Evolutionary conservation across 371 early-diverging fungal species (phyloP).

Genomic region (Rhizopus microsporus): DNA sequence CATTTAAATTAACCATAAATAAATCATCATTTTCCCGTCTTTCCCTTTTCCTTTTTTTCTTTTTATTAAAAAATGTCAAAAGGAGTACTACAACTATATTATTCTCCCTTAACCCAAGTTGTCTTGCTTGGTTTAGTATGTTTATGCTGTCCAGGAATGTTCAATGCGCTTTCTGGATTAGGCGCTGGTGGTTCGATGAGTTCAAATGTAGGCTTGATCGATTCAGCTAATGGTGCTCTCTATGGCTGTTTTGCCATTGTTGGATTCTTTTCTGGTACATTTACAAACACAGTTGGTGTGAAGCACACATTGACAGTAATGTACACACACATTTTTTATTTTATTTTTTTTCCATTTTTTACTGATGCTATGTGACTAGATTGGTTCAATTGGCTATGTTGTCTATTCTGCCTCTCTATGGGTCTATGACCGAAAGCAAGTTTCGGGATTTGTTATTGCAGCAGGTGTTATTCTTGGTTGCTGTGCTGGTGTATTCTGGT

Average conservation of each 20-base stretch:
- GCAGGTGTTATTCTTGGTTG: conserved; percentile 70
- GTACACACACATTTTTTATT: background rate
- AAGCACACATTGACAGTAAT: conserved; percentile 47
- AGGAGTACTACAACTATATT: conserved; percentile 7
- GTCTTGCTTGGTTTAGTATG: conserved; percentile 73
- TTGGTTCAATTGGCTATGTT: conserved; percentile 55
- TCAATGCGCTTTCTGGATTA: conserved; percentile 50
- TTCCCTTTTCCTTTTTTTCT: background rate
- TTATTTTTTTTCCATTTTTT: conserved; percentile 1
- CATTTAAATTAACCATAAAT: no score
- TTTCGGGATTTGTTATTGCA: conserved; percentile 51
- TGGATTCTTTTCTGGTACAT: conserved; percentile 65
- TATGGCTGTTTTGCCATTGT: conserved; percentile 71
- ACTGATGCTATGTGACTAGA: conserved; percentile 16
- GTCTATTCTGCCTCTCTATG: conserved; percentile 60
- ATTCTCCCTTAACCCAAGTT: conserved; percentile 66
- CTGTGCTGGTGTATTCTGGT: conserved; percentile 62
- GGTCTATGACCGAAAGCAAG: conserved; percentile 48
- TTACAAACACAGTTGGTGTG: conserved; percentile 62
- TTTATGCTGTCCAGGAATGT: conserved; percentile 78
- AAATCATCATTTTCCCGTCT: background rate
- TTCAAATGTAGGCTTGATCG: conserved; percentile 59
- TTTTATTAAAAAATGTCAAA: background rate
- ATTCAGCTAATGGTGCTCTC: conserved; percentile 71
- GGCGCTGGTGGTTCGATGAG: conserved; percentile 60